Base-by-base conservation (phyloP, 345 rosid genomes). In the Aurinia saxatilis region DNA sequence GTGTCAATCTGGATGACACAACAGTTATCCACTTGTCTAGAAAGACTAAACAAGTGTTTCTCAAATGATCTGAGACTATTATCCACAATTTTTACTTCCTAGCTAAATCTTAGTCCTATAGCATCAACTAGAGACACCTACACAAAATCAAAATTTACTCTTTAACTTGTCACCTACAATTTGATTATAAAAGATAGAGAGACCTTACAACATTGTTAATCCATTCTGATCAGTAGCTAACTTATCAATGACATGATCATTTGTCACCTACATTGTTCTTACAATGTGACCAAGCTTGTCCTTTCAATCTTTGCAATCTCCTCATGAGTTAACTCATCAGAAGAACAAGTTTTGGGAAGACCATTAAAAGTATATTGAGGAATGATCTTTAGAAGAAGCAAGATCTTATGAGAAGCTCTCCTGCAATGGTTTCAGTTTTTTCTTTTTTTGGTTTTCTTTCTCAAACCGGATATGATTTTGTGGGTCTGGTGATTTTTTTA, bases 221-320 rank as follows among this genome's bases (percentile, higher is more conserved):
- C 97, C 91, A 40, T 66, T 75, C 35, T 73, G 68, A 72, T 90
- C 96, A 1, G 93, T 83, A 38, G 84, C 91, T 79, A 93, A 62
- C 75, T 89, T 93, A 7, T 79, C 78, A 30, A 87, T 79, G 29
- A 89, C 97, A 64, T 93, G 99, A 72, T 87, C 84, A 74, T 89
- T 87, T 9, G 95, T 89, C 2, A 87, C 95, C 96, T 87, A 78
- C 62, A 58, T 67, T 40, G 47, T 33, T 60, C 89, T 4, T 81
- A 92, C 98, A 81, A 89, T 82, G 83, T 89, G 98, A 61, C 98
- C 98, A 75, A 82, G 77, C 67, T 77, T 84, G 70, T 92, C 51
- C 96, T 95, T 84, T 89, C 81, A 35, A 89, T 75, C 77, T 82
- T 86, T 11, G 60, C 81, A 65, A 74, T 77, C 47, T 78, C 90